Evolutionary conservation across 768 basidiomycete genomes (phyloP), one percentile per base, ranked within the genome.

Genomic region (Peribolospora baueri): DNA sequence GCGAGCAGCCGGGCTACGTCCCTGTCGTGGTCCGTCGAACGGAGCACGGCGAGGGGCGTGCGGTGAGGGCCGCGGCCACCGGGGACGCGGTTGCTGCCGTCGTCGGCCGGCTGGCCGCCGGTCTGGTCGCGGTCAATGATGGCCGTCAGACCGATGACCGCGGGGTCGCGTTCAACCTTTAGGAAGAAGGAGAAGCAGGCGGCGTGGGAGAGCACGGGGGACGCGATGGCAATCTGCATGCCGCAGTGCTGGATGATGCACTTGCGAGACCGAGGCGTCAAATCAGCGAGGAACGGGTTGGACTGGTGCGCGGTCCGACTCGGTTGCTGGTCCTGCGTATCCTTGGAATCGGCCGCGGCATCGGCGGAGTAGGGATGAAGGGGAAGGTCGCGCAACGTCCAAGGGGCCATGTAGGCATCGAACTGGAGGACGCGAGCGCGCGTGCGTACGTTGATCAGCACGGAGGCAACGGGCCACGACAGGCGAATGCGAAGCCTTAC

Each of bases 181-280:
- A 56, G 59, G 59, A 68, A 69, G 62, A 70, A 69, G 25, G 62
- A 59, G 52, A 70, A 57, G 51, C 68, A 68, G n/a, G 68, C 68
- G 7, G 68, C 69, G 46, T 69, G 69, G 1, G 64, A 57, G 38
- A 70, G 59, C 48, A 68, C 62, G 5, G 70, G 69, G 1, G 68
- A 66, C 25, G 62, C 57, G 42, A 70, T 51, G 25, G 58, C 52
- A 51, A 68, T 51, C 5, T 55, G 50, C 3, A 59, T 60, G 1
- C 68, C 69, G 55, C 65, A 68, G 60, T 69, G 63, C 13, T 61
- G 54, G 51, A 70, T 61, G 10, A 58, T 53, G 50, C 62, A 57
- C 7, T 58, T 56, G 4, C 62, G 54, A 0, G 65, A 62, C 46
- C 61, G 59, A 0, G 66, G 68, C 5, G 60, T 55, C 1, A 68